A percentile compares a stretch with the other conserved stretches of the same genome.
Conservation (phyloP, 2,329 filamentous ascomycete genomes). For the Penicillium sp. region DNA sequence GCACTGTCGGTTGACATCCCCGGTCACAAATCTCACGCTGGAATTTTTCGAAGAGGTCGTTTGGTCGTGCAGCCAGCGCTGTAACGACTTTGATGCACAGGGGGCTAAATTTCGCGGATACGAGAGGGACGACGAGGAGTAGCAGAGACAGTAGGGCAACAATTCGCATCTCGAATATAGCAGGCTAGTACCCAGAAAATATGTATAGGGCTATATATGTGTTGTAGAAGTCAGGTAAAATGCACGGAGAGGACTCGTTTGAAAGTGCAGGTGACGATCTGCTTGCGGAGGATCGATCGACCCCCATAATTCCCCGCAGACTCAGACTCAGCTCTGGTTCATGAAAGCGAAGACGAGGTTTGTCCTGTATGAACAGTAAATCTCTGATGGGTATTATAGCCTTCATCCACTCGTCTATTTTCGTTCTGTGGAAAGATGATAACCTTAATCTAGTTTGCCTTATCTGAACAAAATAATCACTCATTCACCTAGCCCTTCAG, state of each 20-base stretch:
- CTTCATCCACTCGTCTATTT: not conserved
- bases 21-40: slow-evolving; percentile 40
- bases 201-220: not conserved
- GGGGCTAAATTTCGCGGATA: slow-evolving; percentile 51
- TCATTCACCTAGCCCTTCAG: too few species aligned
- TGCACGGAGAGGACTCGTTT: not conserved
- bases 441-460: not conserved
- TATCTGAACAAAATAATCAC: too few species aligned
- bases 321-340: not conserved
- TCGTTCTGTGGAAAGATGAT: too few species aligned
- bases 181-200: not conserved
- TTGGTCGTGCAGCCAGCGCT: slow-evolving; percentile 51
- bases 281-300: slow-evolving; percentile 17
- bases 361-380: not conserved
- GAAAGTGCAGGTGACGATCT: not conserved
- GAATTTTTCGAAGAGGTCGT: slow-evolving; percentile 38
- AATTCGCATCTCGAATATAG: slow-evolving; percentile 27
- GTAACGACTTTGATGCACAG: slow-evolving; percentile 88
- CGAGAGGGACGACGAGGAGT: slow-evolving; percentile 26
- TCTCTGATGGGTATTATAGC: not conserved
- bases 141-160: slow-evolving; percentile 21
- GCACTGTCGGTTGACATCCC: slow-evolving; percentile 40
- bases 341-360: not conserved
- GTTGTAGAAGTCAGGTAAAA: not conserved
- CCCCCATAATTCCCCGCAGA: not conserved